phyloP scores from a whole-genome alignment of 768 basidiomycete genomes.

The Lactarius pseudohatsudake region DNA sequence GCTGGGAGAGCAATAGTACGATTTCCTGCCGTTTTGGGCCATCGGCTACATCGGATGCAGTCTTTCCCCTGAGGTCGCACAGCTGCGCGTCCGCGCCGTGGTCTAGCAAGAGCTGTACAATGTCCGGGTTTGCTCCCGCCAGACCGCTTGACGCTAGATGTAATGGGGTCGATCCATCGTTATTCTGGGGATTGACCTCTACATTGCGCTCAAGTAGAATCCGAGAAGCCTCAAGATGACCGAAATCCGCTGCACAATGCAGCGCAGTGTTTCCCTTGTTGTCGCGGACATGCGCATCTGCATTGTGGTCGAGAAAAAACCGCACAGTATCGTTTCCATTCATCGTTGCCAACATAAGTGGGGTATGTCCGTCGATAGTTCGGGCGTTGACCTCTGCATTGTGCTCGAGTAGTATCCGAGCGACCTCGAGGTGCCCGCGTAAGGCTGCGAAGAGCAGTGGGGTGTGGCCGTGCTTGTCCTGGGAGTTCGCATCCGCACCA shows the following conservation, averaged over 20 bases:
- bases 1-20: neutral
- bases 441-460: neutral
- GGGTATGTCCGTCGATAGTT: accelerated
- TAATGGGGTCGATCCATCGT: neutral
- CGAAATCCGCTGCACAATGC: accelerated
- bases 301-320: neutral
- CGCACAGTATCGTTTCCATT: neutral
- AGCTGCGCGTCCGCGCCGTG: neutral
- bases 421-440: neutral
- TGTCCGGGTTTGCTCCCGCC: accelerated
- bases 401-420: neutral
- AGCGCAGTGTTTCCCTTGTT: neutral
- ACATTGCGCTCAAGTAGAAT: neutral
- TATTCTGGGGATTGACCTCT: neutral
- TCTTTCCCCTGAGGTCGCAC: neutral
- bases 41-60: neutral
- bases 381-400: neutral
- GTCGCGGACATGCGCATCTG: neutral
- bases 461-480: neutral
- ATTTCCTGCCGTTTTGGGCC: neutral
- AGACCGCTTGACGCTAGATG: neutral
- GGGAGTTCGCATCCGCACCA: neutral
- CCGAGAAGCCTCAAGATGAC: neutral
- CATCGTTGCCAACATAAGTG: neutral
- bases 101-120: neutral